These are phyloP conservation scores for Nitzschia inconspicua DNA, from an alignment of 108 stramenopile genomes.

Conservation along the genomic window DNA sequence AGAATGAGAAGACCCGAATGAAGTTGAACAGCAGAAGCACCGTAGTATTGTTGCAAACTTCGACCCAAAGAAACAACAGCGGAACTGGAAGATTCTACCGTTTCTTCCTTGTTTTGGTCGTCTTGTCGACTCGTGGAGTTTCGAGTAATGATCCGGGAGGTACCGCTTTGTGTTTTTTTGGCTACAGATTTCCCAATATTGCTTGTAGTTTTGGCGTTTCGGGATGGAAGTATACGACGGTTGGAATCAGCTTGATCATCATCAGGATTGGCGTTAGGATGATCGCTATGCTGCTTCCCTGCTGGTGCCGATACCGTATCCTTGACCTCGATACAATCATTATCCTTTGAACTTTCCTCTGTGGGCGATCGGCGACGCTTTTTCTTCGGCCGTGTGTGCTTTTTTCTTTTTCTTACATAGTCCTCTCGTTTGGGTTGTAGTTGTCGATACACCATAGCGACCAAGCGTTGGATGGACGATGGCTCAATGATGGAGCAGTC, in stretches of 20 bases:
- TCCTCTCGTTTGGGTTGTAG: too few species aligned
- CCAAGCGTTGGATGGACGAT: conserved; percentile 12
- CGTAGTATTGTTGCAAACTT: conserved; percentile 17
- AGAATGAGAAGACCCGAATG: conserved; percentile 57
- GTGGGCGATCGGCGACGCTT: too few species aligned
- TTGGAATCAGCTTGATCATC: too few species aligned
- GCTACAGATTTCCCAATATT: background rate
- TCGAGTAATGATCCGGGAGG: background rate
- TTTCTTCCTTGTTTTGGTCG: too few species aligned
- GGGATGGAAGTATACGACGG: conserved; percentile 3
- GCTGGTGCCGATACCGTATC: too few species aligned
- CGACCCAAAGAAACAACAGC: conserved; percentile 17
- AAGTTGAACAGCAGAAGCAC: conserved; percentile 7
- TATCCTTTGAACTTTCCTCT: too few species aligned
- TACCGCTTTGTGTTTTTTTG: background rate
- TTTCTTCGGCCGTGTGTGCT: too few species aligned
- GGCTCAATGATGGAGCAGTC: conserved; percentile 53
- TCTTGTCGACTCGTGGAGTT: background rate
- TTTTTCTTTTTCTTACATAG: too few species aligned
- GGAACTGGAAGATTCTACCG: conserved; percentile 11
- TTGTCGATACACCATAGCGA: conserved; percentile 11
- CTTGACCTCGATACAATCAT: too few species aligned
- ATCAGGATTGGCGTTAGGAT: too few species aligned
- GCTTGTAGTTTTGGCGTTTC: background rate
- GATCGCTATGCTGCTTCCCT: too few species aligned